Evolutionary conservation across 2,329 filamentous ascomycete species (phyloP).

Genomic region (Periconia sp.): DNA sequence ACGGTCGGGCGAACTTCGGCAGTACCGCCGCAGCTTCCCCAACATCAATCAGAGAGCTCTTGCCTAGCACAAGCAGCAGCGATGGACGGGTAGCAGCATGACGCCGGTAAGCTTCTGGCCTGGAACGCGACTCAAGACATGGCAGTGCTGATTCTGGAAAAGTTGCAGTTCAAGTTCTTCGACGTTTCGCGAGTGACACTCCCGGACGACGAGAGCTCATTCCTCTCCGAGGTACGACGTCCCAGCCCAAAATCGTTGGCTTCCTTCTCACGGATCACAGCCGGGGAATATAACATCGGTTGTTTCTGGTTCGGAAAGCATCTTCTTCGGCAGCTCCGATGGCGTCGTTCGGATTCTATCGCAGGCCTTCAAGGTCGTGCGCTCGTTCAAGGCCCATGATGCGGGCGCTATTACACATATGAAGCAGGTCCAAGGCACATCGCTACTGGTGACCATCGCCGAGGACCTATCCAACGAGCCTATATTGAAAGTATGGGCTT

Average conservation of each 20-base stretch:
- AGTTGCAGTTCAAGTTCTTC: conserved; percentile 99
- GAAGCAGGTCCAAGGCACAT: conserved; percentile 87
- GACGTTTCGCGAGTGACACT: conserved; percentile 86
- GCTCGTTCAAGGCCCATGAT: conserved; percentile 87
- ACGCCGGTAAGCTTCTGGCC: conserved; percentile 42
- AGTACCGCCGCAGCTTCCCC: conserved; percentile 17
- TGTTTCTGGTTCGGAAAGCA: conserved; percentile 83
- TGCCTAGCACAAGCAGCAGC: conserved; percentile 20
- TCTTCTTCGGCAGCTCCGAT: conserved; percentile 87
- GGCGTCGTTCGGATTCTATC: conserved; percentile 88
- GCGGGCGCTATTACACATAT: conserved; percentile 83
- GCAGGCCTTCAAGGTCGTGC: conserved; percentile 82
- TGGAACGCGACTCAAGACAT: conserved; percentile 4
- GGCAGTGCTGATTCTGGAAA: conserved; percentile 28
- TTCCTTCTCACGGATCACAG: conserved; percentile 44
- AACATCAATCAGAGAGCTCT: conserved; percentile 25
- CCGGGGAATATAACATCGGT: conserved; percentile 77
- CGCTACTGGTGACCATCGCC: conserved; percentile 81
- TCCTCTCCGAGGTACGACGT: conserved; percentile 75
- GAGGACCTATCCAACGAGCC: conserved; percentile 91
- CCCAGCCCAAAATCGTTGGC: conserved; percentile 6
- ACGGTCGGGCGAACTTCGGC: conserved; percentile 1
- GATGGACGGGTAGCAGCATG: conserved; percentile 44
- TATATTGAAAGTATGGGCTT: conserved; percentile 93
- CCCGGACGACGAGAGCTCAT: conserved; percentile 77